phyloP scores from a whole-genome alignment of 129 eudicot genomes.

The Artemisia annua region DNA sequence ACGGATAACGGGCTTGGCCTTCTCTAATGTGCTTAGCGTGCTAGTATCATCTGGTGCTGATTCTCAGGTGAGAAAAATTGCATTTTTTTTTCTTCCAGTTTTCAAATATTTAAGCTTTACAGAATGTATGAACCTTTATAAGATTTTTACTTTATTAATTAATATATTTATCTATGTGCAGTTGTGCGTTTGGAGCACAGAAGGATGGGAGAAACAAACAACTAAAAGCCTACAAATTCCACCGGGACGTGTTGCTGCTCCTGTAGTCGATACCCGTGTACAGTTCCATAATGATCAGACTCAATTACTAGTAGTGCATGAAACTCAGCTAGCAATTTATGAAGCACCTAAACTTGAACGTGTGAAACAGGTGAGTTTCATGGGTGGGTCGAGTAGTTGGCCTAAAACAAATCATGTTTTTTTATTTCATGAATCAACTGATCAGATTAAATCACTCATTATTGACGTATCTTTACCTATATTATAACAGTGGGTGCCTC shows the following conservation, averaged over 20 bases:
- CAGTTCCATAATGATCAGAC: conserved; percentile 88
- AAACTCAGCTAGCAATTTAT: conserved; percentile 84
- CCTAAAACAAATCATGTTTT: no score
- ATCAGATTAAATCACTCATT: no score
- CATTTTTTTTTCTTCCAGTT: neutral
- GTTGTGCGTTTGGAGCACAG: conserved; percentile 92
- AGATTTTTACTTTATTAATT: neutral
- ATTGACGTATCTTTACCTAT: no score
- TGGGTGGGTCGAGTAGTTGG: no score
- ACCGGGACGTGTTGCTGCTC: conserved; percentile 71
- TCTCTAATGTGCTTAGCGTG: conserved; percentile 75
- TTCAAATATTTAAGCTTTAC: neutral
- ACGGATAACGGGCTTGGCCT: conserved; percentile 83
- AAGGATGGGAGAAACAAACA: conserved; percentile 83
- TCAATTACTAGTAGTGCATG: conserved; percentile 75
- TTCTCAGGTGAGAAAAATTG: conserved; percentile 61
- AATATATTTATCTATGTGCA: conserved; percentile 28
- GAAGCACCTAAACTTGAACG: conserved; percentile 82
- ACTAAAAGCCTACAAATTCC: conserved; percentile 72
- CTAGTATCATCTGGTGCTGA: conserved; percentile 93
- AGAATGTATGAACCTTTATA: neutral
- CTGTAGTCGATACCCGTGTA: conserved; percentile 81
- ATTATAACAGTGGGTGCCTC: conserved; percentile 71
- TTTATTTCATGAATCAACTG: no score
- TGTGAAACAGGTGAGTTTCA: conserved; percentile 59